Evolutionary conservation across 2,329 filamentous ascomycete genomes (phyloP).

Genomic region (Penicillium aurantiogriseum): DNA sequence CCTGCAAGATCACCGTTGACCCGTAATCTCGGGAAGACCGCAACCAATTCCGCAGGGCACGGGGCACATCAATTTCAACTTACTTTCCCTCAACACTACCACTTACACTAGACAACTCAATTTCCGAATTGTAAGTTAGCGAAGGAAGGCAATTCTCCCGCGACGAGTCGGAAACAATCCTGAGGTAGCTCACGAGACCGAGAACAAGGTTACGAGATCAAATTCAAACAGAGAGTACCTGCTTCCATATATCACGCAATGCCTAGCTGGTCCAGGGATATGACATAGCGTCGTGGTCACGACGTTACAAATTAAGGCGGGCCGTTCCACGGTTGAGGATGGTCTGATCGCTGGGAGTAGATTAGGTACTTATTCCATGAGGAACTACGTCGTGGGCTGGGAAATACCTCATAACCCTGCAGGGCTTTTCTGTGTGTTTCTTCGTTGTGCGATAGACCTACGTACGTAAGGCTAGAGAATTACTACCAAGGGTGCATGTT

Average conservation of each 20-base stretch:
- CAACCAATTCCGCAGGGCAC: background rate
- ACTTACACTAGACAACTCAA: background rate
- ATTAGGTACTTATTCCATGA: background rate
- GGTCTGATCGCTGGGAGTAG: background rate
- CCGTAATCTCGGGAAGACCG: background rate
- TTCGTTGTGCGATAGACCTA: background rate
- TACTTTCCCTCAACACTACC: background rate
- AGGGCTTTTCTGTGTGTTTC: background rate
- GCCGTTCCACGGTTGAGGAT: background rate
- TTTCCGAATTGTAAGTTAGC: background rate
- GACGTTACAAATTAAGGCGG: background rate
- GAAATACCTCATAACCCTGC: background rate
- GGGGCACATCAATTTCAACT: background rate
- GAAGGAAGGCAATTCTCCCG: background rate
- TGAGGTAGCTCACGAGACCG: background rate
- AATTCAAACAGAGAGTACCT: background rate
- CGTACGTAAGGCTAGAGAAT: background rate
- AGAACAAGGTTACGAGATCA: background rate
- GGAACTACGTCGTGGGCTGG: background rate
- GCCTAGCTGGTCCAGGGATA: background rate
- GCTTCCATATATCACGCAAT: background rate
- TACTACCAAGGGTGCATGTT: background rate
- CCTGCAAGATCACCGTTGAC: slow-evolving; percentile 11
- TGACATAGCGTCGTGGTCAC: background rate
- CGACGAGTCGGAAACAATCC: background rate